phyloP scores from a whole-genome alignment of 257 asterid genomes.

The Misopates orontium region DNA sequence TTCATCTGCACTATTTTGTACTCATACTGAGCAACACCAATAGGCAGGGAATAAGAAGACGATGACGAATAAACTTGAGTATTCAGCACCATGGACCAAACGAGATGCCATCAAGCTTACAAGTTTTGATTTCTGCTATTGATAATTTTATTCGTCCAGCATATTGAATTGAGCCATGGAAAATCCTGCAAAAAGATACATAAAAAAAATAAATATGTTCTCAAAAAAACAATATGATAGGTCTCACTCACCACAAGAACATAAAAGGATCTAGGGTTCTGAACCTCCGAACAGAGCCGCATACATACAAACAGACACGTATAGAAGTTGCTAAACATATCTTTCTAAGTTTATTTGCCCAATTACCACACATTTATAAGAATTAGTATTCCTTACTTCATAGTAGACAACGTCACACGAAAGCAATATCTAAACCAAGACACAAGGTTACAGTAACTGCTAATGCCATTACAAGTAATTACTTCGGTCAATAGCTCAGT shows the following conservation, averaged over 20 bases:
- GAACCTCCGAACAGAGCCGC: not conserved
- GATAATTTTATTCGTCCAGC: not conserved
- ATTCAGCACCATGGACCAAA: not conserved
- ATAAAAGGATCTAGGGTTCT: not conserved
- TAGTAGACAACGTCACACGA: not conserved
- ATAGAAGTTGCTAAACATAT: no score
- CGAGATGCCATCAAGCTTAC: not conserved
- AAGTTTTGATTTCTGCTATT: not conserved
- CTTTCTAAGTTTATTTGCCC: conserved; percentile 1
- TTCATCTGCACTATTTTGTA: not conserved
- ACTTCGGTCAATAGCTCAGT: not conserved
- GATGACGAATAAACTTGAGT: not conserved
- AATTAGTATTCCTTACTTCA: not conserved
- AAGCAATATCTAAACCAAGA: not conserved
- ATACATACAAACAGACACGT: no score
- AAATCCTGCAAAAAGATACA: conserved; percentile 13
- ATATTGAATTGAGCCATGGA: not conserved
- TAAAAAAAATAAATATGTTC: not conserved
- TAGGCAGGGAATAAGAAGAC: not conserved
- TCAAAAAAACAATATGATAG: not conserved
- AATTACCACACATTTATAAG: not conserved
- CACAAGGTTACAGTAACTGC: not conserved
- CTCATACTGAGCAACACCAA: not conserved
- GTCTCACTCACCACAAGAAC: not conserved
- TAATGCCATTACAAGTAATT: not conserved